Percentiles rank a stretch among this genome's conserved stretches.
phyloP scores from a whole-genome alignment of 345 rosid species.

The Euphorbia tirucalli region DNA sequence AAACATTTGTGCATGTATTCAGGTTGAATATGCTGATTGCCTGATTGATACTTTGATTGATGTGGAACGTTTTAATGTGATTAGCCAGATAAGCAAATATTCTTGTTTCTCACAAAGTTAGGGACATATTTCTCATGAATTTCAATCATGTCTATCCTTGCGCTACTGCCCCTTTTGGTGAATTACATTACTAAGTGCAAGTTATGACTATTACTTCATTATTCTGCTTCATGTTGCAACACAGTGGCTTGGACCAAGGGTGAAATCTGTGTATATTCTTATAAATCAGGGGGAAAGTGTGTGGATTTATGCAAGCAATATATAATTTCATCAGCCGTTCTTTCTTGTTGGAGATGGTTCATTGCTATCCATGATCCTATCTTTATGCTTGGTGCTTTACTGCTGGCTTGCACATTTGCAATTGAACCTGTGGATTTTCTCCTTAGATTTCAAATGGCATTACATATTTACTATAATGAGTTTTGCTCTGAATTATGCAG shows the following conservation, averaged over 20 bases:
- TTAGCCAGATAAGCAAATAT: not conserved
- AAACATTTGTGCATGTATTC: not conserved
- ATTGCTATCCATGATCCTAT: not conserved
- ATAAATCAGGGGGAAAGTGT: not conserved
- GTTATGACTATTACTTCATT: not conserved
- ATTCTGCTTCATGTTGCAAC: not conserved
- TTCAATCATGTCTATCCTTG: not conserved
- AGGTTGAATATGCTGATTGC: not conserved
- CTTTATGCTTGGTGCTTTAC: not conserved
- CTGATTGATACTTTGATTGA: not conserved
- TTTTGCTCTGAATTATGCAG: slow-evolving; percentile 34
- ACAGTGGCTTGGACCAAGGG: slow-evolving; percentile 1
- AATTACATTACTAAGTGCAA: not conserved
- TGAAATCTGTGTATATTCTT: not conserved
- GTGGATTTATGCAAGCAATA: not conserved
- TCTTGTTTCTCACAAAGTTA: not conserved
- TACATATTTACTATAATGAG: not conserved
- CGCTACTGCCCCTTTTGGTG: not conserved
- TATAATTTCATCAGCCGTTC: not conserved
- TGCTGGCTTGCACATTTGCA: not conserved
- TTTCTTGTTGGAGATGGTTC: not conserved
- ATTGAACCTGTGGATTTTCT: not conserved
- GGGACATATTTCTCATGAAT: not conserved
- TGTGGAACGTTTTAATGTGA: not conserved
- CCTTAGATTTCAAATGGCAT: not conserved